Conservation (phyloP, 208 protist genomes). For the Leptomonas seymouri region DNA sequence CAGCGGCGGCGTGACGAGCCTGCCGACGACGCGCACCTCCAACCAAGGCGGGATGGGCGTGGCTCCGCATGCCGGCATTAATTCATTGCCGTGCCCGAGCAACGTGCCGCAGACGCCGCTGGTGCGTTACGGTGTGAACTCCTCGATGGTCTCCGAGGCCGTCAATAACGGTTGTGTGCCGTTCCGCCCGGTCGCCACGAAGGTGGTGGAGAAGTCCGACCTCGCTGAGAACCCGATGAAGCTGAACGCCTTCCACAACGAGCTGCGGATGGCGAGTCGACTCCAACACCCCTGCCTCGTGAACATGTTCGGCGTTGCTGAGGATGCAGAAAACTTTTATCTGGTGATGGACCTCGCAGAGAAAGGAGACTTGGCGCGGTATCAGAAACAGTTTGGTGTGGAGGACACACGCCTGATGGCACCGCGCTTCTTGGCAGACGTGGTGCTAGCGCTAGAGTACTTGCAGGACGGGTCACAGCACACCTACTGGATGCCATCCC, state of each 20-base stretch:
- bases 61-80: background rate
- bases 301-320: slow-evolving; percentile 64
- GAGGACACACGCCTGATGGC: slow-evolving; percentile 59
- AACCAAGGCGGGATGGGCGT: slow-evolving; percentile 3
- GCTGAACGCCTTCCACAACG: slow-evolving; percentile 59
- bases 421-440: slow-evolving; percentile 73
- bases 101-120: slow-evolving; percentile 12
- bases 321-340: slow-evolving; percentile 54
- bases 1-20: slow-evolving; percentile 5
- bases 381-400: slow-evolving; percentile 59
- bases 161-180: slow-evolving; percentile 21
- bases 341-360: slow-evolving; percentile 87
- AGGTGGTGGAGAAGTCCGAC: slow-evolving; percentile 66
- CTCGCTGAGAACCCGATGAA: slow-evolving; percentile 44
- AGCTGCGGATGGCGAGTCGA: slow-evolving; percentile 61
- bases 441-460: slow-evolving; percentile 85
- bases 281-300: slow-evolving; percentile 76
- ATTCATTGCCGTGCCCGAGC: slow-evolving; percentile 13
- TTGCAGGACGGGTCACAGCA: slow-evolving; percentile 71
- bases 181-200: slow-evolving; percentile 73
- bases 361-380: slow-evolving; percentile 63
- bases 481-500: slow-evolving; percentile 42
- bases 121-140: slow-evolving; percentile 12
- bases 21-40: slow-evolving; percentile 4
- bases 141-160: slow-evolving; percentile 16